Evolutionary conservation across 371 early-diverging fungal species (phyloP), one percentile per base, ranked within the genome.

Genomic region (Rhizopus stolonifer): DNA sequence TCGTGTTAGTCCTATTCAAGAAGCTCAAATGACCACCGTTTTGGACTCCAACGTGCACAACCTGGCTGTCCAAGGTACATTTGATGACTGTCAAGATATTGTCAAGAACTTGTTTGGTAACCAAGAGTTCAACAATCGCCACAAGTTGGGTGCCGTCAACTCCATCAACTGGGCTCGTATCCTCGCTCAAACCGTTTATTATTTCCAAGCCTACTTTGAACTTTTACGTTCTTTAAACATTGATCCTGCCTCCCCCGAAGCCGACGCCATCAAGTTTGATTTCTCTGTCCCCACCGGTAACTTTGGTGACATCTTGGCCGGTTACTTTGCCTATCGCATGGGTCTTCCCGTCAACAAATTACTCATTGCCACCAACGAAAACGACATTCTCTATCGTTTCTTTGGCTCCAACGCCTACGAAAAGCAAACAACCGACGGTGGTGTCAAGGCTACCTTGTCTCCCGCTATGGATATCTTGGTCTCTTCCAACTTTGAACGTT

Each of bases 101-200:
- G 92, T 98, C 62, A 98, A 98, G 81, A 82, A 74, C 31, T 71
- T 93, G 60, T 97, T 98, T 67, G 82, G 82, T 26, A 89, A 94
- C 64, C 68, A 69, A 23, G 82, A 74, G 14, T 95, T 96, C 74
- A 86, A 86, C 48, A 58, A 64, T 42, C 74, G 83, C 45, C 85
- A 92, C 67, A 81, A 88, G 46, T 82, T 98, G 39, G 96, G 92
- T 47, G 98, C 97, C 24, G 86, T 98, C 70, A 98, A 98, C 76
- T 95, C 96, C n/a, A 97, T 98, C 81, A 98, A 98, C 81, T 95
- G 95, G 95, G 97, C 96, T 3, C 86, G 98, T 52, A 97, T 98
- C 50, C 78, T 98, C 45, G 95, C 93, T 8, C 97, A 98, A 73
- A 96, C 87, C 38, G 84, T 86, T 19, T 98, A 98, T 77, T 98